Percentiles rank a stretch among this genome's conserved stretches.
Conservation (phyloP, 495 filamentous ascomycete genomes). For the Lichenothelia convexa region DNA sequence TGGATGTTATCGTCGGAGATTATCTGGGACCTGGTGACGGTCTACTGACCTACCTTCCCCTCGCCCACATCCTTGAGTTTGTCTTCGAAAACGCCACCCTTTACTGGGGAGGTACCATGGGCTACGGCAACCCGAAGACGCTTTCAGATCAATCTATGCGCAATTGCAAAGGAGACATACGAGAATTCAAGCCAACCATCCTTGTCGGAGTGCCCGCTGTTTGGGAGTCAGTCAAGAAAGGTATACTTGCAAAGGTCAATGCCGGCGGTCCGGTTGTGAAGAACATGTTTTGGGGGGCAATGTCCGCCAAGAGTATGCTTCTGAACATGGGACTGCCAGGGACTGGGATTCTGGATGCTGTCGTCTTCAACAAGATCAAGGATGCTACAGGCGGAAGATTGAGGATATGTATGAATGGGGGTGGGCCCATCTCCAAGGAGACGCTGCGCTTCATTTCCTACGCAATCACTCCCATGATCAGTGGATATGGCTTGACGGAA, state of each 20-base stretch:
- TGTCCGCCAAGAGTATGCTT: conserved; percentile 67
- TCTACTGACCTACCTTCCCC: conserved; percentile 78
- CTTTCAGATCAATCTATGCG: conserved; percentile 77
- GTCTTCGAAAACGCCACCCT: conserved; percentile 88
- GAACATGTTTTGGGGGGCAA: conserved; percentile 83
- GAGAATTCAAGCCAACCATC: conserved; percentile 79
- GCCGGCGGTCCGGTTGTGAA: conserved; percentile 51
- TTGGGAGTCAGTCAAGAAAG: conserved; percentile 97
- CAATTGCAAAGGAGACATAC: conserved; percentile 91
- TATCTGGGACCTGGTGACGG: conserved; percentile 77
- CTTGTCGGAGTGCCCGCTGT: conserved; percentile 92
- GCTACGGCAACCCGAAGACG: conserved; percentile 88
- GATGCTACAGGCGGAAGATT: conserved; percentile 24
- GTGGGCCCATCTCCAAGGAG: conserved; percentile 25
- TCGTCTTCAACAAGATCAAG: conserved; percentile 28
- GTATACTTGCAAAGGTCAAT: conserved; percentile 73
- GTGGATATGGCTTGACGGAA: conserved; percentile 90
- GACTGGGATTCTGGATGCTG: conserved; percentile 20
- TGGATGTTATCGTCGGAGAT: conserved; percentile 64
- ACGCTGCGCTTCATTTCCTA: conserved; percentile 27
- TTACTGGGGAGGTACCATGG: conserved; percentile 93
- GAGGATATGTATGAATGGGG: conserved; percentile 26
- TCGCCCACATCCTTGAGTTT: conserved; percentile 92
- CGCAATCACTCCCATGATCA: conserved; percentile 26
- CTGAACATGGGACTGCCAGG: conserved; percentile 62